phyloP scores from a whole-genome alignment of 2,329 filamentous ascomycete genomes.

The Trichophyton rubrum region DNA sequence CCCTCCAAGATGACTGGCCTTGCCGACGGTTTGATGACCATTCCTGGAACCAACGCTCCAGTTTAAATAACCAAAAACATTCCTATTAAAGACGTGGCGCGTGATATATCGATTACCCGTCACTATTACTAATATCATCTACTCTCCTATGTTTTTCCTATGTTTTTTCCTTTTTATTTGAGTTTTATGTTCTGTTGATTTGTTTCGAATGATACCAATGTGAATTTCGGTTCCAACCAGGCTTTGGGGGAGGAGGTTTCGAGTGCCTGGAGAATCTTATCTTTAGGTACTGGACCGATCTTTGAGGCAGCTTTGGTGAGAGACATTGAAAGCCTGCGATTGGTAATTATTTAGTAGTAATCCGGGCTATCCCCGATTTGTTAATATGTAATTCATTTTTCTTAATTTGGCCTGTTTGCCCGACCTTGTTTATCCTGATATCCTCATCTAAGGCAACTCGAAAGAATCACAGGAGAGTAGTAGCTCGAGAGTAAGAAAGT shows the following conservation, averaged over 20 bases:
- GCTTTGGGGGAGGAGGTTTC: neutral
- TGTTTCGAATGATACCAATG: neutral
- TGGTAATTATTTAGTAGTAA: neutral
- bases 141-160: neutral
- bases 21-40: neutral
- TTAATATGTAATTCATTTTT: neutral
- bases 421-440: neutral
- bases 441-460: neutral
- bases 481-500: too few species aligned
- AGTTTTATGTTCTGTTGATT: neutral
- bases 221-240: neutral
- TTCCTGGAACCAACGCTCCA: slow-evolving; percentile 2
- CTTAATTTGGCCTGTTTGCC: neutral
- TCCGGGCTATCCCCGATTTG: neutral
- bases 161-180: neutral
- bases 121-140: too few species aligned
- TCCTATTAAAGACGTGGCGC: too few species aligned
- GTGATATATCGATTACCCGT: too few species aligned
- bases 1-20: neutral
- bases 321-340: neutral
- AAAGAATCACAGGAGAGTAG: neutral
- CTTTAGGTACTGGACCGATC: neutral
- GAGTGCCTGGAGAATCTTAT: neutral
- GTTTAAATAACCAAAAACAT: neutral
- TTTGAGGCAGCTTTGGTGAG: neutral